These are phyloP conservation scores for Phytopythium oedochilum DNA, from an alignment of 352 stramenopile species.

Conservation along the genomic window DNA sequence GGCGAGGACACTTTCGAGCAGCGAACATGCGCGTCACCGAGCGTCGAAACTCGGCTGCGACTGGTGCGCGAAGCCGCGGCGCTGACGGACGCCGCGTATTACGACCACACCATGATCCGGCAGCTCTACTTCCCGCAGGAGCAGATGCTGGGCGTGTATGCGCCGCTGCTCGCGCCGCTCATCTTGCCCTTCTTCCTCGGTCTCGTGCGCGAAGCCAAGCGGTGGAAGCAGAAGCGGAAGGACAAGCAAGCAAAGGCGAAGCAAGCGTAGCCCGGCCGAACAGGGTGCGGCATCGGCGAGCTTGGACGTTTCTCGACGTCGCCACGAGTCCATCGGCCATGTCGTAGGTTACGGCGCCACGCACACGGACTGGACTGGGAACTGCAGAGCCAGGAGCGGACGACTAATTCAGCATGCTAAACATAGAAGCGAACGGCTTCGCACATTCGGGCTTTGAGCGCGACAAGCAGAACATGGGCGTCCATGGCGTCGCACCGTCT, in stretches of 20 bases:
- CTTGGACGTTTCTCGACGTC: no score
- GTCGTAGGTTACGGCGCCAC: no score
- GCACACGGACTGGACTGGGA: no score
- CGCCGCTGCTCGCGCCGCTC: conserved; percentile 54
- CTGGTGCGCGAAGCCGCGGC: conserved; percentile 43
- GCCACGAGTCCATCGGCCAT: no score
- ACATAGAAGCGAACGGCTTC: no score
- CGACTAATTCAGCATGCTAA: no score
- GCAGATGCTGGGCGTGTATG: conserved; percentile 62
- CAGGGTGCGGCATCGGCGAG: no score
- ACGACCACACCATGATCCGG: conserved; percentile 68
- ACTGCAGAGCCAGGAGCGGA: no score
- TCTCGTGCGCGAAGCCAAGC: conserved; percentile 44
- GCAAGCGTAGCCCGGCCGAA: background rate
- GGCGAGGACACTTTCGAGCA: background rate
- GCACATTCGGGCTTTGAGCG: no score
- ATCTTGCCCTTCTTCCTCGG: conserved; percentile 56
- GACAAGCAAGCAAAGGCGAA: conserved; percentile 12
- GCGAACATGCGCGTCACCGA: background rate
- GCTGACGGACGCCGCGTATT: conserved; percentile 51
- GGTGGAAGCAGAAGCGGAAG: conserved; percentile 34
- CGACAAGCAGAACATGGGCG: background rate
- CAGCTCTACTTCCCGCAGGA: conserved; percentile 72
- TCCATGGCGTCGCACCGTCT: background rate
- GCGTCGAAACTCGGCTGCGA: background rate